Evolutionary conservation across 2,329 filamentous ascomycete species (phyloP).

Genomic region (Domatiomyces catenatus): DNA sequence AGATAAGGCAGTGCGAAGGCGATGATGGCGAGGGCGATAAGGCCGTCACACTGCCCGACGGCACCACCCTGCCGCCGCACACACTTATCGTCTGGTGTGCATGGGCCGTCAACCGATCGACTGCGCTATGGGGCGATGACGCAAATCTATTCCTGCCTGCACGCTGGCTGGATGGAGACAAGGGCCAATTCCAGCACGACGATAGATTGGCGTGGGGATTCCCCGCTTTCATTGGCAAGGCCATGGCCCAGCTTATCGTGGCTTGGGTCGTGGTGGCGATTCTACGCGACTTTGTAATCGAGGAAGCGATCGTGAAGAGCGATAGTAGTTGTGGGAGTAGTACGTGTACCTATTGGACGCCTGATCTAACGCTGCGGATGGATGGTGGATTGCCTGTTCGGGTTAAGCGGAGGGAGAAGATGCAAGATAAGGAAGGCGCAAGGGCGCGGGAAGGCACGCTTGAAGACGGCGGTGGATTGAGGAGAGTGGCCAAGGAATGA

Average conservation of each 20-base stretch:
- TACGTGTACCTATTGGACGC: too few species aligned
- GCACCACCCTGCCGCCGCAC: conserved; percentile 33
- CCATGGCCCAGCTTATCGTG: conserved; percentile 47
- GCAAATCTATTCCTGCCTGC: conserved; percentile 42
- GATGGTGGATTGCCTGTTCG: conserved; percentile 39
- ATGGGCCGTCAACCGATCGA: conserved; percentile 49
- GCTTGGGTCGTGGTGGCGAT: conserved; percentile 41
- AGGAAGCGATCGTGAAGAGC: conserved; percentile 6
- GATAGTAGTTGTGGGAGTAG: conserved; percentile 30
- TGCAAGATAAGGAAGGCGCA: neutral
- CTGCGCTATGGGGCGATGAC: conserved; percentile 40
- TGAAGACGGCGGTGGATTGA: neutral
- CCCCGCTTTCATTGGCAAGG: conserved; percentile 51
- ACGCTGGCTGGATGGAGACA: conserved; percentile 32
- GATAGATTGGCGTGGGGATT: conserved; percentile 36
- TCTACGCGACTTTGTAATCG: conserved; percentile 37
- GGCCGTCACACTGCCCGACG: conserved; percentile 32
- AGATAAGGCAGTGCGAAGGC: conserved; percentile 39
- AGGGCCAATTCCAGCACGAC: conserved; percentile 25
- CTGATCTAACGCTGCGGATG: conserved; percentile 50
- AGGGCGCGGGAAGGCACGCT: neutral
- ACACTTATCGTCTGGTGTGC: conserved; percentile 48
- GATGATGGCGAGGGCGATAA: conserved; percentile 19
- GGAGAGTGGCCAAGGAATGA: neutral
- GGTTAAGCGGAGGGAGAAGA: conserved; percentile 4